Evolutionary conservation across 495 filamentous ascomycete species (phyloP).

Genomic region (Lineolata rhizophorae): DNA sequence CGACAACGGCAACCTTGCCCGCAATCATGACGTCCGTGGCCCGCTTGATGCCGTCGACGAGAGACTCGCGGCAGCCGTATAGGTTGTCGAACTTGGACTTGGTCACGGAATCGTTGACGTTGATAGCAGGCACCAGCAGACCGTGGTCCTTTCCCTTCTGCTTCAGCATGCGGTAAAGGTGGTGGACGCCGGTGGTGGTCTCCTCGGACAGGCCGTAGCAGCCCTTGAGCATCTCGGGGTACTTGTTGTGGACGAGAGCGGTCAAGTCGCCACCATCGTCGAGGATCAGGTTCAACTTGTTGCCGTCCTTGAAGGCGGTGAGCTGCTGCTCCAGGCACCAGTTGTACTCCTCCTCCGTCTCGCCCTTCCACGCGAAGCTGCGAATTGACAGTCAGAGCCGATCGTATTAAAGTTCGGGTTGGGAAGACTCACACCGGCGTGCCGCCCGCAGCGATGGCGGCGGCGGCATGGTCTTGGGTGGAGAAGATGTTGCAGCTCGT

Average conservation of each 20-base stretch:
- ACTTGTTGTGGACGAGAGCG: conserved; percentile 88
- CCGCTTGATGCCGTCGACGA: conserved; percentile 99
- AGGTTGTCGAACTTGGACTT: conserved; percentile 99
- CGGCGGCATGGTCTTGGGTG: conserved; percentile 95
- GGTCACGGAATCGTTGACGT: conserved; percentile 97
- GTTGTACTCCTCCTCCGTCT: conserved; percentile 99
- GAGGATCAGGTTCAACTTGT: conserved; percentile 94
- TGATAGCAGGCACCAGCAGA: conserved; percentile 88
- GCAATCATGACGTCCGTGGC: conserved; percentile 99
- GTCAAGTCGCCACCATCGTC: conserved; percentile 98
- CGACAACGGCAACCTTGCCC: conserved; percentile 92
- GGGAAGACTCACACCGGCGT: conserved; percentile 50
- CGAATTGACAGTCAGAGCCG: conserved; percentile 6
- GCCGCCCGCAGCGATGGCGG: conserved; percentile 84
- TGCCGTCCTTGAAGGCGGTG: conserved; percentile 81
- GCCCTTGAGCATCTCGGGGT: conserved; percentile 89
- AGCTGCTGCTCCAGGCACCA: conserved; percentile 99
- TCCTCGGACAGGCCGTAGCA: conserved; percentile 98
- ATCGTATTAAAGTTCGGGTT: neutral
- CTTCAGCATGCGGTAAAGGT: conserved; percentile 97
- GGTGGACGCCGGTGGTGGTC: conserved; percentile 98
- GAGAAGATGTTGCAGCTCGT: conserved; percentile 96
- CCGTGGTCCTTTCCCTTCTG: conserved; percentile 27
- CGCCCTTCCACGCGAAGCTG: conserved; percentile 97
- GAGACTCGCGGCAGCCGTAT: conserved; percentile 96